phyloP scores from a whole-genome alignment of 2,329 filamentous ascomycete genomes.

The Botryotinia convoluta region DNA sequence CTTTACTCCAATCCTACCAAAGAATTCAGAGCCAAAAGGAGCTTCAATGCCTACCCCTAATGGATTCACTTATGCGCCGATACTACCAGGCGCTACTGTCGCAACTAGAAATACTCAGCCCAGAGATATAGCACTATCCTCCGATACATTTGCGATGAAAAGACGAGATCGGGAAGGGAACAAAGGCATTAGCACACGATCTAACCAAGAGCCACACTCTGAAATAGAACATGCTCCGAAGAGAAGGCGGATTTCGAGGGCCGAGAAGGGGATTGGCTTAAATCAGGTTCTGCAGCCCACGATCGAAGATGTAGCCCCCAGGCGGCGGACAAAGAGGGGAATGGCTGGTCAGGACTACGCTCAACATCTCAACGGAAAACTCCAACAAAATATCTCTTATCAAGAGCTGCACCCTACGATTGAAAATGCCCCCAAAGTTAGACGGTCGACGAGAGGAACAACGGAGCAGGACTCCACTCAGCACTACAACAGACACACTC shows the following conservation, averaged over 20 bases:
- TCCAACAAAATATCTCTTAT: neutral
- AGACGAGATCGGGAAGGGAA: neutral
- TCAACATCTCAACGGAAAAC: neutral
- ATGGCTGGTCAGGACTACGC: neutral
- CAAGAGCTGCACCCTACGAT: neutral
- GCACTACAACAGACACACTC: neutral
- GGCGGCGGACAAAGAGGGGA: neutral
- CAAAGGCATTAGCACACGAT: neutral
- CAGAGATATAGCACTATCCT: neutral
- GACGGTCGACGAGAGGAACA: neutral
- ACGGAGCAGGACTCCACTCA: neutral
- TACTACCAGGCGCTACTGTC: constrained; percentile 11
- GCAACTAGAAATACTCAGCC: neutral
- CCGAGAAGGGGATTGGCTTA: neutral
- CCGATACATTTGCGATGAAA: neutral
- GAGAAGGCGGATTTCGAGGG: constrained; percentile 8
- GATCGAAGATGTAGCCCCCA: neutral
- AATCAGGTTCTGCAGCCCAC: neutral
- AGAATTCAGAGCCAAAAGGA: neutral
- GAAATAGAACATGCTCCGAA: neutral
- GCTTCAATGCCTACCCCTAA: neutral
- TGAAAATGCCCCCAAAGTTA: neutral
- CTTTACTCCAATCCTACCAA: constrained; percentile 3
- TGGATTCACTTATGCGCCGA: neutral
- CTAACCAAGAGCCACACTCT: neutral